phyloP scores from a whole-genome alignment of 1,284 basidiomycete genomes.

The Tremellales sp. region DNA sequence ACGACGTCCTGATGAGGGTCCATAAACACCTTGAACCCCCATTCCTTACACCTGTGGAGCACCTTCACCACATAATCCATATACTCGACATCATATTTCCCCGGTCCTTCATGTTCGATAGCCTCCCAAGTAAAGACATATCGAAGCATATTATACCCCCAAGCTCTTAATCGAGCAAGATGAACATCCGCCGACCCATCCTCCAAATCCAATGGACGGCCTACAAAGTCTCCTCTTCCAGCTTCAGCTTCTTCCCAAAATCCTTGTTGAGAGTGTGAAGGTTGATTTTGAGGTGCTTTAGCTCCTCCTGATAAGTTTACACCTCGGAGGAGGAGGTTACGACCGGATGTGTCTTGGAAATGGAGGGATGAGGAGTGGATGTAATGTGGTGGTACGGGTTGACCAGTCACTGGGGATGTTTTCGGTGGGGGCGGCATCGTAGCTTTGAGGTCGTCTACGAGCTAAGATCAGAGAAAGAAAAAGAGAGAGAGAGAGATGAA shows the following conservation, averaged over 20 bases:
- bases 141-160: constrained; percentile 93
- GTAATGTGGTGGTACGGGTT: constrained; percentile 47
- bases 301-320: constrained; percentile 87
- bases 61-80: constrained; percentile 89
- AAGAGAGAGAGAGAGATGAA: not conserved
- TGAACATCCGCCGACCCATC: constrained; percentile 57
- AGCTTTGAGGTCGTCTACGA: too few species aligned
- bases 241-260: constrained; percentile 84
- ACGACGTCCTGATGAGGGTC: constrained; percentile 97
- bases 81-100: constrained; percentile 84
- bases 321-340: constrained; percentile 81
- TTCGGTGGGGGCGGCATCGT: constrained; percentile 43
- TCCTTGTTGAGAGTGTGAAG: constrained; percentile 63
- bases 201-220: constrained; percentile 68
- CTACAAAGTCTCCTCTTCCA: constrained; percentile 66
- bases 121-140: constrained; percentile 95
- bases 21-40: constrained; percentile 91
- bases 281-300: constrained; percentile 73
- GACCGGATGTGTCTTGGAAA: constrained; percentile 79
- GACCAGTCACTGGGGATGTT: constrained; percentile 65
- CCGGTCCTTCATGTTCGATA: constrained; percentile 88
- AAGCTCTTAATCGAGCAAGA: constrained; percentile 73
- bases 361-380: constrained; percentile 66
- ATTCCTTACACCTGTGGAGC: constrained; percentile 83
- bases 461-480: not conserved